Evolutionary conservation across 768 basidiomycete genomes (phyloP).

Genomic region (Russula vinacea): DNA sequence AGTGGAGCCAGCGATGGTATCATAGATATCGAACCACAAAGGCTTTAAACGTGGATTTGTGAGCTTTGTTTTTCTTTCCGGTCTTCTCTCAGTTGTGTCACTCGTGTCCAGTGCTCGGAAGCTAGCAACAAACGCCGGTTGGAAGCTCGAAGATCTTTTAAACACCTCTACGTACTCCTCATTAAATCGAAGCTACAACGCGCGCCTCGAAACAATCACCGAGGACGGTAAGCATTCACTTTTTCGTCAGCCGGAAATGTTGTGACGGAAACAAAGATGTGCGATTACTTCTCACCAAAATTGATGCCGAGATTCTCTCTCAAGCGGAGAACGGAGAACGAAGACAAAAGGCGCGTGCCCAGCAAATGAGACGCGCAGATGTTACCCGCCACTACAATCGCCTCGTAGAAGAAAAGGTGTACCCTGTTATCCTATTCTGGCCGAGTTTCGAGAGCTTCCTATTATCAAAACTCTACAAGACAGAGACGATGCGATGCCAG

Average conservation of each 20-base stretch:
- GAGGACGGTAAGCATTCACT: slow-evolving; percentile 8
- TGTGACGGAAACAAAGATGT: slow-evolving; percentile 36
- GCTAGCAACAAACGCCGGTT: slow-evolving; percentile 13
- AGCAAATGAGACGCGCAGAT: slow-evolving; percentile 35
- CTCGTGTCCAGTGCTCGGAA: neutral
- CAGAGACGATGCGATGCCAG: slow-evolving; percentile 26
- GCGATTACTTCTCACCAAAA: slow-evolving; percentile 19
- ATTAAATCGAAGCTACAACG: slow-evolving; percentile 7
- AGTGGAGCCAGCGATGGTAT: slow-evolving; percentile 9
- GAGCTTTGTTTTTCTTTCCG: neutral
- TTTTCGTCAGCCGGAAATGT: slow-evolving; percentile 5
- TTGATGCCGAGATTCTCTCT: slow-evolving; percentile 37
- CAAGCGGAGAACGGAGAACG: slow-evolving; percentile 34
- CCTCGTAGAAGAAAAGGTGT: slow-evolving; percentile 40
- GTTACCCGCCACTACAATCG: slow-evolving; percentile 46
- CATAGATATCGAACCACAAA: slow-evolving; percentile 5
- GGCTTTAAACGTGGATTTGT: slow-evolving; percentile 16
- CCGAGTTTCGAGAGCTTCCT: slow-evolving; percentile 50
- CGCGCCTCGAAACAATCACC: slow-evolving; percentile 15
- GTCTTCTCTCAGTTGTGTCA: neutral
- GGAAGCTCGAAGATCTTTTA: slow-evolving; percentile 21
- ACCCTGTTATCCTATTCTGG: slow-evolving; percentile 41
- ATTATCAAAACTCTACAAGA: slow-evolving; percentile 41
- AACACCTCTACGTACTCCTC: slow-evolving; percentile 11
- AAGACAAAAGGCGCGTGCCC: slow-evolving; percentile 34